phyloP scores from a whole-genome alignment of 2,329 filamentous ascomycete species.

The Colletotrichum sp. region DNA sequence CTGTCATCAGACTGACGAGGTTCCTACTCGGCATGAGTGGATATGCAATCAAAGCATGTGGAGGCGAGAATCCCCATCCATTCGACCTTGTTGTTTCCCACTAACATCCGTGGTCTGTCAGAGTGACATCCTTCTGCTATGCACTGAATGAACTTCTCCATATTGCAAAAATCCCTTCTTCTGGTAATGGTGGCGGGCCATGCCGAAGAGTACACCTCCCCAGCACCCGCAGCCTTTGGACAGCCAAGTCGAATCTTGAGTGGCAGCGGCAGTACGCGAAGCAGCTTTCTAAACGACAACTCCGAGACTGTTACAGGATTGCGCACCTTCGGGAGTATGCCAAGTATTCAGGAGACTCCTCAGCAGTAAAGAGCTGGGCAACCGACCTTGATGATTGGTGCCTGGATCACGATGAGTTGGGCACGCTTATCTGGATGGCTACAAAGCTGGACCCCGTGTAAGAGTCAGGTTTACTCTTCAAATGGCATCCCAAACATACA shows the following conservation, averaged over 20 bases:
- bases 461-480: accelerated
- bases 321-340: neutral
- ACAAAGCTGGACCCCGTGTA: neutral
- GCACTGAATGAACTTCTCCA: neutral
- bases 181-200: neutral
- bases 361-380: neutral
- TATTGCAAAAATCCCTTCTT: neutral
- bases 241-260: neutral
- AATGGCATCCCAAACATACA: neutral
- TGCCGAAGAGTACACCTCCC: neutral
- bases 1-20: neutral
- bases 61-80: neutral
- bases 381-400: neutral
- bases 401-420: neutral
- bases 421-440: neutral
- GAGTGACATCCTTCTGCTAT: neutral
- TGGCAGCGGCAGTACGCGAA: neutral
- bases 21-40: neutral
- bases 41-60: neutral
- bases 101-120: accelerated
- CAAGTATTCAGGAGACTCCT: neutral
- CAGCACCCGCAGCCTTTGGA: neutral
- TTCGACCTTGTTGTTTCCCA: neutral
- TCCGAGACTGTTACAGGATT: neutral
- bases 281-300: neutral